Evolutionary conservation across 2,329 filamentous ascomycete species (phyloP), one percentile per base, ranked within the genome.

Genomic region (Alternaria gansuensis): DNA sequence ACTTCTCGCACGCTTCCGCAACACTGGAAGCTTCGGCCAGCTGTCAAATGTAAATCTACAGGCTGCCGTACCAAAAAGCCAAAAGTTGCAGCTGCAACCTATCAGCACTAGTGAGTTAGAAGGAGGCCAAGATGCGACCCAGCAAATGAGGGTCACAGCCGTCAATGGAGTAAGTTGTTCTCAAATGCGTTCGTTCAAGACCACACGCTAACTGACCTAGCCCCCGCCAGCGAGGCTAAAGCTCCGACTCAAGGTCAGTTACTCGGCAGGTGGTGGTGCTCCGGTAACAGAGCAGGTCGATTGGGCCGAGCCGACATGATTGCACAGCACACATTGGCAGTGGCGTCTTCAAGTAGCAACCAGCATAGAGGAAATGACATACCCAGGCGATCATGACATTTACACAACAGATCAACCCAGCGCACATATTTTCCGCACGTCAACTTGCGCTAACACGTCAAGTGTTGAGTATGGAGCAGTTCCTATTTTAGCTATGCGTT

Each of bases 61-160:
- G 77, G 95, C 94, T 41, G 95, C 95, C 0, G 95, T 99, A 53
- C 95, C 95, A 8, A 99, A 98, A 80, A 92, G 91, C 43, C 95
- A 99, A 80, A 97, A 95, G 77, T 80, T 99, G 71, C 93, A 97
- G 75, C 81, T 99, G 65, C 90, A 96, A 76, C 92, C 90, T 58
- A 97, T 99, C 66, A 96, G 92, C 66, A 91, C 87, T 65, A 81
- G 88, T 4, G 91, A 96, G 31, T 76, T 99, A 41, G 87, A 83
- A 11, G 87, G 88, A 6, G 92, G 92, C 13, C 87, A 89, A 40
- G 93, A 97, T 75, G 94, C 93, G 14, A 93, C 90, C 60, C 95
- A 98, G 80, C 85, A 88, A 71, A 96, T 99, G 92, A 90, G 92
- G 73, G 88, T 99, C 60, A 87, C 87, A 59, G 89, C 91, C 63